Conservation (phyloP, 2,329 filamentous ascomycete genomes). For the Pyrenophora tritici-repentis region DNA sequence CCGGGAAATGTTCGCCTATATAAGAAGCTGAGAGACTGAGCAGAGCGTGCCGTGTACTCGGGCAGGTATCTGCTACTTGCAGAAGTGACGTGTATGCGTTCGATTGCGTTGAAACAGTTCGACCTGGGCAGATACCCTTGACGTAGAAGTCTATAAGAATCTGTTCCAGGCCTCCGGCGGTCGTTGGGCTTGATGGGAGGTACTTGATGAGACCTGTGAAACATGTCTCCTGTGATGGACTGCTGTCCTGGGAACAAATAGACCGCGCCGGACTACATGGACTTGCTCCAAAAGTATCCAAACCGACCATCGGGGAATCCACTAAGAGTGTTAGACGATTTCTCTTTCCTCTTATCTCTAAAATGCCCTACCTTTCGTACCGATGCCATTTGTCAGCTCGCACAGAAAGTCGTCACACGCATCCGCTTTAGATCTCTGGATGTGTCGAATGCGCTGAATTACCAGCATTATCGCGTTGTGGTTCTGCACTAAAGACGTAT, state of each 20-base stretch:
- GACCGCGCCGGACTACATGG: conserved; percentile 37
- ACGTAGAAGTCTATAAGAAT: conserved; percentile 39
- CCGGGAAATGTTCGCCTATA: conserved; percentile 36
- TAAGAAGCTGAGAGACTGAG: conserved; percentile 42
- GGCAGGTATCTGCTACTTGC: conserved; percentile 29
- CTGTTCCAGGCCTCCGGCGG: conserved; percentile 33
- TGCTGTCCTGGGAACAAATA: conserved; percentile 32
- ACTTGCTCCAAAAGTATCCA: conserved; percentile 27
- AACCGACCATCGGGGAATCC: conserved; percentile 33
- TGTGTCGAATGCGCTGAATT: conserved; percentile 40
- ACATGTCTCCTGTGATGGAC: conserved; percentile 28
- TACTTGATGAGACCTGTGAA: conserved; percentile 38
- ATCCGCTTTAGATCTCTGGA: conserved; percentile 41
- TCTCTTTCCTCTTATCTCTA: background rate
- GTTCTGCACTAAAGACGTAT: conserved; percentile 36
- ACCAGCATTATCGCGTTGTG: conserved; percentile 31
- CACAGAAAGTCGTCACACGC: conserved; percentile 43
- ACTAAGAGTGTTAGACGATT: conserved; percentile 25
- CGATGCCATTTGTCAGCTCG: conserved; percentile 39
- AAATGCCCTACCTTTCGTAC: conserved; percentile 29
- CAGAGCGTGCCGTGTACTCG: conserved; percentile 39
- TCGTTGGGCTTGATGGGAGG: conserved; percentile 25
- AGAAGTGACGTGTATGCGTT: conserved; percentile 37
- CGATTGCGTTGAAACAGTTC: conserved; percentile 31
- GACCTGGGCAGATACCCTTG: conserved; percentile 40